Percentiles rank a stretch among this genome's conserved stretches.
Evolutionary conservation across 2,329 filamentous ascomycete genomes (phyloP).

Genomic region (Colletotrichum limetticola): DNA sequence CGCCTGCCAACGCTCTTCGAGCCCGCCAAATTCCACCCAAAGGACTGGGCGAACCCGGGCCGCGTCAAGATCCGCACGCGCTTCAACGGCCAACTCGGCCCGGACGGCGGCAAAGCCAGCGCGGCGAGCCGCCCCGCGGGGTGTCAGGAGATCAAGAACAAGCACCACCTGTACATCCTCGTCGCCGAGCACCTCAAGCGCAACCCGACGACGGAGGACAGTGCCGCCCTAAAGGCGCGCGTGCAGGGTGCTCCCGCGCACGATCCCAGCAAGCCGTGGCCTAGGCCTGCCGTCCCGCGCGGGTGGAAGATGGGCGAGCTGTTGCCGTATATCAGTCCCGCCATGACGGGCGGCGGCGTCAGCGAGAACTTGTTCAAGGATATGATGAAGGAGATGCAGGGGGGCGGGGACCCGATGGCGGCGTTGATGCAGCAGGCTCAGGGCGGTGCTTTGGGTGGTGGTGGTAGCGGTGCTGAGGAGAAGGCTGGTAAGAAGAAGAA

Average conservation of each 20-base stretch:
- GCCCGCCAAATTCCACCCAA: conserved; percentile 90
- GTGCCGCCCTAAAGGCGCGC: conserved; percentile 74
- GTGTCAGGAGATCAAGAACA: conserved; percentile 71
- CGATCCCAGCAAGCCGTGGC: conserved; percentile 73
- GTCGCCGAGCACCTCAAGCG: conserved; percentile 78
- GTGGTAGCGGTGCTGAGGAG: conserved; percentile 42
- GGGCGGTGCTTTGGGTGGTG: conserved; percentile 40
- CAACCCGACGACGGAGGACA: conserved; percentile 79
- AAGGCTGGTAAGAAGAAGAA: conserved; percentile 63
- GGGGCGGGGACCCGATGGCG: conserved; percentile 57
- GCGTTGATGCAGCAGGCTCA: conserved; percentile 52
- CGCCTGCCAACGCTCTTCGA: conserved; percentile 83
- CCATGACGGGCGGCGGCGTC: conserved; percentile 91
- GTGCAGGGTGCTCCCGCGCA: conserved; percentile 79
- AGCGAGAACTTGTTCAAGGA: conserved; percentile 95
- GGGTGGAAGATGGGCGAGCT: conserved; percentile 92
- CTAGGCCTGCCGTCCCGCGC: conserved; percentile 78
- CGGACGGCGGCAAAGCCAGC: conserved; percentile 65
- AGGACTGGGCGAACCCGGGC: conserved; percentile 97
- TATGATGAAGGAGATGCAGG: conserved; percentile 93
- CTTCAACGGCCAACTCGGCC: conserved; percentile 30
- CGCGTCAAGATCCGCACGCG: conserved; percentile 74
- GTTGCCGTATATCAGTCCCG: conserved; percentile 87
- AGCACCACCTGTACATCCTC: conserved; percentile 88
- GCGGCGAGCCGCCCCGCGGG: conserved; percentile 35